Evolutionary conservation across 2,329 filamentous ascomycete species (phyloP).

Genomic region (Lachnellula hyalina): DNA sequence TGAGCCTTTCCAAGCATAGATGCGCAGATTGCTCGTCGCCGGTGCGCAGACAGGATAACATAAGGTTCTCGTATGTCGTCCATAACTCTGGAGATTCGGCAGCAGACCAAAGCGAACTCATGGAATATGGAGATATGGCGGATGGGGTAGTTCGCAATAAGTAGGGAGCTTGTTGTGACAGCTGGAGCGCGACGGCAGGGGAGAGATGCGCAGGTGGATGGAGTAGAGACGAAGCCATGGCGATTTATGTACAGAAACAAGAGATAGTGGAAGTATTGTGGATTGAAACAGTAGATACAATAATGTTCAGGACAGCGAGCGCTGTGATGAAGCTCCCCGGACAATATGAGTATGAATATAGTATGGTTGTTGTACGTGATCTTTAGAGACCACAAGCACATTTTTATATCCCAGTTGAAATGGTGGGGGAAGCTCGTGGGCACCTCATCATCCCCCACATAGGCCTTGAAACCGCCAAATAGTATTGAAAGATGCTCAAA

Average conservation of each 20-base stretch:
- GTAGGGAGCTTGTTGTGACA: constrained; percentile 56
- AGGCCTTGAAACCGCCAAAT: not conserved
- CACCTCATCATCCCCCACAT: not conserved
- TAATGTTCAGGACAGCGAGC: not conserved
- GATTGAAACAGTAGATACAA: not conserved
- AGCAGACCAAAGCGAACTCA: constrained; percentile 48
- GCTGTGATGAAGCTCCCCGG: not conserved
- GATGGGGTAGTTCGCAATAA: constrained; percentile 51
- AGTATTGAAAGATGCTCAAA: not conserved
- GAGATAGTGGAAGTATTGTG: not conserved
- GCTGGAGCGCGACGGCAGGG: constrained; percentile 48
- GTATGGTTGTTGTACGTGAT: too few species aligned
- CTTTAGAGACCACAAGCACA: too few species aligned
- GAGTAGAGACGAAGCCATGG: constrained; percentile 49
- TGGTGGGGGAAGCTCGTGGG: not conserved
- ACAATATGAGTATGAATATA: too few species aligned
- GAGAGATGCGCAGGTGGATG: constrained; percentile 53
- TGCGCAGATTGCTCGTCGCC: constrained; percentile 76
- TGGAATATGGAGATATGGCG: constrained; percentile 48
- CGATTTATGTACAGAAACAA: not conserved
- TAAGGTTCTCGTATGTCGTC: constrained; percentile 79
- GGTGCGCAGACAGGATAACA: constrained; percentile 77
- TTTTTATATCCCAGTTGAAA: too few species aligned
- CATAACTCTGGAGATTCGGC: constrained; percentile 76
- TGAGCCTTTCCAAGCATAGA: constrained; percentile 68